These are phyloP conservation scores for Keqinozyma sinolaborantium DNA, from an alignment of 1,139 yeast genomes.

Conservation along the genomic window DNA sequence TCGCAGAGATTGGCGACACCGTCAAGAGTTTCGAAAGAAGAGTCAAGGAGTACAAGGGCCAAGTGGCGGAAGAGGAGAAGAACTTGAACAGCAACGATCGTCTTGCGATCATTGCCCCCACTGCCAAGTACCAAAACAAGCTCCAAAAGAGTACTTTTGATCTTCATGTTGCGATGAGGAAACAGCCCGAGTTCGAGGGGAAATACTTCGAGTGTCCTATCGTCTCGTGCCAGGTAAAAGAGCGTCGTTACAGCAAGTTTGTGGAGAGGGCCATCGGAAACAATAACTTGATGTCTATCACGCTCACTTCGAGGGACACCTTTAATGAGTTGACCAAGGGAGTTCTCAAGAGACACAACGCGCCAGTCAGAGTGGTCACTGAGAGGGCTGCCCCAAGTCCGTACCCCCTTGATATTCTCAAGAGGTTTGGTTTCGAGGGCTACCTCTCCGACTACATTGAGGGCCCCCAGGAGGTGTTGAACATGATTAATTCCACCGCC, in stretches of 20 bases:
- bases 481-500: constrained; percentile 65
- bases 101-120: constrained; percentile 37
- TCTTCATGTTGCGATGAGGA: constrained; percentile 29
- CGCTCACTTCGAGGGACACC: constrained; percentile 34
- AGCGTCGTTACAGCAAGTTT: constrained; percentile 47
- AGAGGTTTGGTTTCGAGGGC: constrained; percentile 70
- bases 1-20: constrained; percentile 15
- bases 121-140: constrained; percentile 18
- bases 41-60: constrained; percentile 13
- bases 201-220: constrained; percentile 72
- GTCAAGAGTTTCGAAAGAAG: constrained; percentile 17
- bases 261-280: constrained; percentile 57
- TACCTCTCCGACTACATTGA: constrained; percentile 64
- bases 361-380: constrained; percentile 32
- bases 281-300: constrained; percentile 50
- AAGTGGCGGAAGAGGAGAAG: constrained; percentile 21
- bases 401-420: constrained; percentile 28
- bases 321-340: constrained; percentile 18
- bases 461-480: constrained; percentile 75
- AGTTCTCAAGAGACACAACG: constrained; percentile 20
- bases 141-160: constrained; percentile 26
- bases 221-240: constrained; percentile 56
- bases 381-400: constrained; percentile 10
- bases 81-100: constrained; percentile 49
- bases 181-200: constrained; percentile 26